Evolutionary conservation across 2,329 filamentous ascomycete species (phyloP).

Genomic region (Clathrospora elynae): DNA sequence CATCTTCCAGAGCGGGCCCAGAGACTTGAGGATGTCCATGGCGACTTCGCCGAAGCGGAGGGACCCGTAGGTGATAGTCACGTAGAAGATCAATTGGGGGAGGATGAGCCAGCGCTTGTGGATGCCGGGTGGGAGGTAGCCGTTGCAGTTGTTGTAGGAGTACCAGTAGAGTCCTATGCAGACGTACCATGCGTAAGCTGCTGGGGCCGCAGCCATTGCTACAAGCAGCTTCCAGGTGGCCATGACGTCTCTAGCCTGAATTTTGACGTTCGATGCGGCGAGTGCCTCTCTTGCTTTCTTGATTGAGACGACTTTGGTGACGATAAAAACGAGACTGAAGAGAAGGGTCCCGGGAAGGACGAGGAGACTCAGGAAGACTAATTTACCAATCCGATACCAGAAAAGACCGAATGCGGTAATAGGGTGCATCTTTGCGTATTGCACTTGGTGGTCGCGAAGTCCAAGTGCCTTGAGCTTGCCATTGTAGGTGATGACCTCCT

Average conservation of each 20-base stretch:
- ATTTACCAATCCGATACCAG: slow-evolving; percentile 78
- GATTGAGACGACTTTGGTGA: slow-evolving; percentile 46
- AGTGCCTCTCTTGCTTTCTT: slow-evolving; percentile 48
- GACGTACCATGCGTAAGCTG: slow-evolving; percentile 43
- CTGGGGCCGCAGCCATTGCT: slow-evolving; percentile 46
- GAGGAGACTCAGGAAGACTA: slow-evolving; percentile 75
- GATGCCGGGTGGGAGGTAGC: slow-evolving; percentile 78
- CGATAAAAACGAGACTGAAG: slow-evolving; percentile 64
- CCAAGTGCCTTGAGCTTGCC: slow-evolving; percentile 81
- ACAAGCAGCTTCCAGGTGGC: slow-evolving; percentile 52
- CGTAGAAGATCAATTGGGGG: slow-evolving; percentile 79
- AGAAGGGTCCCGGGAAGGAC: slow-evolving; percentile 86
- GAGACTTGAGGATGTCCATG: slow-evolving; percentile 97
- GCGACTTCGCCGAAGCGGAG: slow-evolving; percentile 96
- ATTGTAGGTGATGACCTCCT: slow-evolving; percentile 83
- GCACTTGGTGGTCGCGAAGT: slow-evolving; percentile 90
- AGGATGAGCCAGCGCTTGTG: slow-evolving; percentile 68
- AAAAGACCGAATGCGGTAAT: slow-evolving; percentile 75
- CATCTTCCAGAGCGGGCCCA: slow-evolving; percentile 83
- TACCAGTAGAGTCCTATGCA: slow-evolving; percentile 42
- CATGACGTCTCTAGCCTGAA: slow-evolving; percentile 49
- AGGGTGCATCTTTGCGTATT: slow-evolving; percentile 84
- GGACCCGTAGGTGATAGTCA: slow-evolving; percentile 87
- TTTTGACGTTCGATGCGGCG: slow-evolving; percentile 49
- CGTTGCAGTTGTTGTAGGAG: slow-evolving; percentile 72